Percentiles rank a stretch among this genome's conserved stretches.
Evolutionary conservation across 2,329 filamentous ascomycete genomes (phyloP).

Genomic region (Sarocladium kiliense): DNA sequence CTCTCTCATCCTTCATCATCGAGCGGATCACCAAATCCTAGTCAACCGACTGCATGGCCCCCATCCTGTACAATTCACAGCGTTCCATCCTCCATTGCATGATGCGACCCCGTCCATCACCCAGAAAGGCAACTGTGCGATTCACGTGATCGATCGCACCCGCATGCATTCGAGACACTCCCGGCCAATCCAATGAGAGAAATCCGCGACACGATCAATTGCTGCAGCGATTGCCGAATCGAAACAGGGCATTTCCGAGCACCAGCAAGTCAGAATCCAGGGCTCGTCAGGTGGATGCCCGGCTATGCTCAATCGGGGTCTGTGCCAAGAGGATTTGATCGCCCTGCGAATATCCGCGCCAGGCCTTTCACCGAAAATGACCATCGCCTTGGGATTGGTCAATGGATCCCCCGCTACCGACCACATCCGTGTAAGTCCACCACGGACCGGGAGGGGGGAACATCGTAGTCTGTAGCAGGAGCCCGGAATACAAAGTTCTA

Average conservation of each 20-base stretch:
- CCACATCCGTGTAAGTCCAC: slow-evolving; percentile 5
- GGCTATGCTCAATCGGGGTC: background rate
- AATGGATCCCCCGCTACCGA: slow-evolving; percentile 4
- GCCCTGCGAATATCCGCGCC: background rate
- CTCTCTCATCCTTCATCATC: too few species aligned
- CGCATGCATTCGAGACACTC: background rate
- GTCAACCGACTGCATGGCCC: slow-evolving; percentile 1
- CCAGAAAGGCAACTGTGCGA: background rate
- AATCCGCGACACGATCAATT: background rate
- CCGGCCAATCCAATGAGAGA: background rate
- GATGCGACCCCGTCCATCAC: background rate
- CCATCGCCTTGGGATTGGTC: slow-evolving; percentile 1
- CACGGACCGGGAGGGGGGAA: background rate
- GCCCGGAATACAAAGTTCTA: background rate
- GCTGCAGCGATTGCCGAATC: background rate
- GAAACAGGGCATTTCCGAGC: background rate
- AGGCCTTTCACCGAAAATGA: slow-evolving; percentile 3
- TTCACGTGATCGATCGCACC: slow-evolving; percentile 2
- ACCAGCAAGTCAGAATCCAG: background rate
- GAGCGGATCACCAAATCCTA: background rate
- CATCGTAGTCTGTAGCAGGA: background rate
- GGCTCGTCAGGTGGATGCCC: background rate
- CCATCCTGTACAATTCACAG: background rate
- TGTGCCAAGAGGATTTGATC: background rate
- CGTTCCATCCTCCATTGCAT: too few species aligned